These are phyloP conservation scores for Umbelopsis sp. DNA, from an alignment of 371 early-diverging fungal species.

Conservation along the genomic window DNA sequence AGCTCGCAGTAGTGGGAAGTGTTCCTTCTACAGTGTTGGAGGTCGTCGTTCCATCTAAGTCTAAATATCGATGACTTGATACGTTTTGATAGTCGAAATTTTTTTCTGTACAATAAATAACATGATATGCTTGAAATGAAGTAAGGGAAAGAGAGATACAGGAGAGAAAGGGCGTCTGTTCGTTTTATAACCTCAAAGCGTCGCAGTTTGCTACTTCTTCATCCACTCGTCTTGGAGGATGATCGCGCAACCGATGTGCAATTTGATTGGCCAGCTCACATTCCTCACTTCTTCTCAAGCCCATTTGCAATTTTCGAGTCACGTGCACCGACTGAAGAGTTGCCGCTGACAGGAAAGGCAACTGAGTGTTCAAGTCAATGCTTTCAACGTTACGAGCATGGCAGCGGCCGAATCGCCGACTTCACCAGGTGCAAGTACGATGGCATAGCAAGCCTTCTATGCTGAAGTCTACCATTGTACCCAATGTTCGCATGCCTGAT, in stretches of 20 bases:
- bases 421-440: neutral
- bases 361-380: neutral
- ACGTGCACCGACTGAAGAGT: too few relatives aligned
- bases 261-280: constrained; percentile 1
- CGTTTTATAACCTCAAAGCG: neutral
- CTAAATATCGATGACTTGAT: neutral
- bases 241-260: constrained; percentile 7
- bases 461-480: neutral
- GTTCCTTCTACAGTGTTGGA: constrained; percentile 67
- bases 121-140: neutral
- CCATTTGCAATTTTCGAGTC: neutral
- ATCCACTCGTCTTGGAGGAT: constrained; percentile 15
- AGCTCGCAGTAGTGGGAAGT: constrained; percentile 69
- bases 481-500: constrained; percentile 45
- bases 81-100: neutral
- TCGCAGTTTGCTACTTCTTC: constrained; percentile 11
- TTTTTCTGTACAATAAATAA: neutral
- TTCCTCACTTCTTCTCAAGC: constrained; percentile 4
- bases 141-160: neutral
- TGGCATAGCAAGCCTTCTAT: neutral
- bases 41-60: constrained; percentile 45
- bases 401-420: neutral
- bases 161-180: neutral
- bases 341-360: too few relatives aligned
- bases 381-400: neutral